Evolutionary conservation across 768 basidiomycete species (phyloP).

Genomic region (Lentinus tigrinus): DNA sequence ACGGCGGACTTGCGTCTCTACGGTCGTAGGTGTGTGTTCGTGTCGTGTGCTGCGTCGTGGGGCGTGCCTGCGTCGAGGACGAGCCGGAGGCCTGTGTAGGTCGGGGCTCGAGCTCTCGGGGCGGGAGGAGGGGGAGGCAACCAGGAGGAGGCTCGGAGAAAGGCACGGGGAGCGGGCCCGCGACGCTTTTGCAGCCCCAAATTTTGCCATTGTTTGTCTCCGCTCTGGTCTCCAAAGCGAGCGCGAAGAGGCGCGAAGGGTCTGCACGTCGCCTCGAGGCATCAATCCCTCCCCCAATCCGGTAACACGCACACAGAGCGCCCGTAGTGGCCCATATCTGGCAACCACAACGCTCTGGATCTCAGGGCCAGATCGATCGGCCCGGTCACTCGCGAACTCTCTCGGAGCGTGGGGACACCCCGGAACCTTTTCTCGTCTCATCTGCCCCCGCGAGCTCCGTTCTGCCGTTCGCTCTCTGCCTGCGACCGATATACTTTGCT

Average conservation of each 20-base stretch:
- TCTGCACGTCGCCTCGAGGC: slow-evolving; percentile 16
- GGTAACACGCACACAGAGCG: not conserved
- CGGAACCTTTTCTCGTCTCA: slow-evolving; percentile 3
- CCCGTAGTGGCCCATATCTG: not conserved
- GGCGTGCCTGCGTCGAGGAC: not conserved
- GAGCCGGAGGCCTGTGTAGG: slow-evolving; percentile 3
- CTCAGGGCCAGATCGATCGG: slow-evolving; percentile 15
- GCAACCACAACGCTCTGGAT: not conserved
- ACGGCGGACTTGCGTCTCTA: not conserved
- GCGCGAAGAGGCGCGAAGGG: slow-evolving; percentile 3
- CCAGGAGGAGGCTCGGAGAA: slow-evolving; percentile 15
- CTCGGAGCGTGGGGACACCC: slow-evolving; percentile 3
- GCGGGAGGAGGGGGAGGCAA: slow-evolving; percentile 7
- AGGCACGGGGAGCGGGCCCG: not conserved
- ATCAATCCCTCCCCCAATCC: not conserved
- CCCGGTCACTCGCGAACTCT: slow-evolving; percentile 5
- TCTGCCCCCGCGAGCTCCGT: not conserved
- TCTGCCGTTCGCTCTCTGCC: not conserved
- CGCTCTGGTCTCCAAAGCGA: slow-evolving; percentile 13
- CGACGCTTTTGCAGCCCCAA: slow-evolving; percentile 6
- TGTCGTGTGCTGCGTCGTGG: not conserved
- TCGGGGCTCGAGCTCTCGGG: slow-evolving; percentile 6
- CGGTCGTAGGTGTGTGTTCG: not conserved
- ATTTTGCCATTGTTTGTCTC: slow-evolving; percentile 21
- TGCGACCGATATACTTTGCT: not conserved